Conservation (phyloP, 2,329 filamentous ascomycete species). For the Incumbomyces delicatus region DNA sequence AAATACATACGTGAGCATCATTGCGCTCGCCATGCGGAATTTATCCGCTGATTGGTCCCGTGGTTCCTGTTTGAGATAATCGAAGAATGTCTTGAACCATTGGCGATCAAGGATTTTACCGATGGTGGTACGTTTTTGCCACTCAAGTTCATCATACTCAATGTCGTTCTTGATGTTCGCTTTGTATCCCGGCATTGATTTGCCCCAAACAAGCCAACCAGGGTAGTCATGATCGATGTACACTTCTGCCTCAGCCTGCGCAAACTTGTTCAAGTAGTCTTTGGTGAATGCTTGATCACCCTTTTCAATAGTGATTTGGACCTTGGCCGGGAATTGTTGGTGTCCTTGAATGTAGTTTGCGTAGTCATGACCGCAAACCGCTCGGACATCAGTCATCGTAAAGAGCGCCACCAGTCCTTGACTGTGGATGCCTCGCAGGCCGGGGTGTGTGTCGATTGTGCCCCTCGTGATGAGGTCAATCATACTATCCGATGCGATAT, state of each 20-base stretch:
- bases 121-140: slow-evolving; percentile 63
- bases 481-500: slow-evolving; percentile 69
- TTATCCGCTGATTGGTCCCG: slow-evolving; percentile 71
- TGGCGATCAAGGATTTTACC: slow-evolving; percentile 68
- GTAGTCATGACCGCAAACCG: slow-evolving; percentile 76
- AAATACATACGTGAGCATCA: slow-evolving; percentile 80
- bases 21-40: slow-evolving; percentile 79
- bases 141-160: slow-evolving; percentile 74
- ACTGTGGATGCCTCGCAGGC: slow-evolving; percentile 69
- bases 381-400: slow-evolving; percentile 76
- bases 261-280: slow-evolving; percentile 68
- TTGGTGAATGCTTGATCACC: slow-evolving; percentile 70
- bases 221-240: slow-evolving; percentile 87
- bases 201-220: slow-evolving; percentile 93
- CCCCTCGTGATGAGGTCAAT: slow-evolving; percentile 74
- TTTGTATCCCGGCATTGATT: slow-evolving; percentile 70
- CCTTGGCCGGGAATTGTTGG: slow-evolving; percentile 66
- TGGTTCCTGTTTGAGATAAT: slow-evolving; percentile 91
- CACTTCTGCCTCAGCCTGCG: slow-evolving; percentile 67
- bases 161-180: slow-evolving; percentile 57
- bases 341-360: slow-evolving; percentile 75
- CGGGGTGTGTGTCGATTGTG: slow-evolving; percentile 82
- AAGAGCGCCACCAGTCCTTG: slow-evolving; percentile 72
- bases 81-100: slow-evolving; percentile 83
- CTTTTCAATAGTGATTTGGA: slow-evolving; percentile 62